Base-by-base conservation (phyloP, 495 filamentous ascomycete species). In the Alectoria sarmentosa region DNA sequence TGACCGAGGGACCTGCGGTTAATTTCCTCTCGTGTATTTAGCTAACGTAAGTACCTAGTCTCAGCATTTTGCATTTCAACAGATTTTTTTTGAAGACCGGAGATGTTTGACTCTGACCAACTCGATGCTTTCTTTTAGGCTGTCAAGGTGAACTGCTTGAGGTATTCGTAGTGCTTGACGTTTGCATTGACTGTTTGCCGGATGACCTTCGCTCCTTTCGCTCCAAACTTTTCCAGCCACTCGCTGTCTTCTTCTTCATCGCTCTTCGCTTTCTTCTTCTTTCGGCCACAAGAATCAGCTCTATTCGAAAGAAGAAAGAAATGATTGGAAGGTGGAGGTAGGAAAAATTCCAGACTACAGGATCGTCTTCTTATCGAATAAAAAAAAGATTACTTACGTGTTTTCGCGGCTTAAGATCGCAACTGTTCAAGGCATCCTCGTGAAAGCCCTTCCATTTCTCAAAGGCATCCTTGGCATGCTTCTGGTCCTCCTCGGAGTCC, bases 361-460 rank as follows among this genome's bases (percentile, higher is more conserved):
- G 28, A 32, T 21, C 17, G 2, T 55, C 30, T 55, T 9, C 17
- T 17, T 55, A 34, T 21, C n/a, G 21, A 13, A 30, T n/a, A 7
- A 28, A 26, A 39, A 28, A 17, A 37, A 42, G n/a, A 63, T 59
- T 55, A 82, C 90, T 80, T 83, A 96, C 92, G 70, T 89, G 83
- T 48, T 70, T 72, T 72, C 91, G 77, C 21, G 90, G 82, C 69
- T 84, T 87, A 67, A 98, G 74, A 49, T 83, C 84, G 58, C 79
- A 87, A 66, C 88, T 92, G 60, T 87, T 77, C 66, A 98, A 89
- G 23, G 90, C 94, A 79, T 97, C 93, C 60, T 98, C 89, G 71
- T 98, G 94, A 74, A 96, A 98, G 0, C 92, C 94, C 62, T 84
- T 86, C 94, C 94, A 98, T 77, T 98, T 98, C 77, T 90, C 90